Conservation (phyloP, 2,329 filamentous ascomycete species). For the Penicillium occitanis region DNA sequence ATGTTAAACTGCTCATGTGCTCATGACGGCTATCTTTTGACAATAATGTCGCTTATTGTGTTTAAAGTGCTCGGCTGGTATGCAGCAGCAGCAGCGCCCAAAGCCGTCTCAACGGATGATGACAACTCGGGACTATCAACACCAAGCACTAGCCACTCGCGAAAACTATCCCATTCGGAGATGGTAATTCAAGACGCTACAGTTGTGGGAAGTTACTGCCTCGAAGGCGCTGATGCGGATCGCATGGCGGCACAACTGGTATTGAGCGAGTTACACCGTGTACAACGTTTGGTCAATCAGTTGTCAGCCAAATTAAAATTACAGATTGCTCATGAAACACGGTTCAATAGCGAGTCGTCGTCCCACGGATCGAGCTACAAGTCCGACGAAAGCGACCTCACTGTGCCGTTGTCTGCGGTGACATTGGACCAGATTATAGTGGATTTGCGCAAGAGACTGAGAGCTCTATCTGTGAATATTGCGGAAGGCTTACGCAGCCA, state of each 20-base stretch:
- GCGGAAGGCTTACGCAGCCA: background rate
- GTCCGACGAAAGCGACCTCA: background rate
- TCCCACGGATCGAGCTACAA: background rate
- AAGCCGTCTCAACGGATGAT: background rate
- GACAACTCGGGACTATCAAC: slow-evolving; percentile 5
- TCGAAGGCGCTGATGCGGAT: slow-evolving; percentile 26
- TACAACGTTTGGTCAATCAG: slow-evolving; percentile 33
- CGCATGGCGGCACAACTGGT: slow-evolving; percentile 37
- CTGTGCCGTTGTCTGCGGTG: background rate
- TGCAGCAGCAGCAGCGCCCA: slow-evolving; percentile 25
- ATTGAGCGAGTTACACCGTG: slow-evolving; percentile 39
- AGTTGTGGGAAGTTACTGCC: slow-evolving; percentile 19
- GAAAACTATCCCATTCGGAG: background rate
- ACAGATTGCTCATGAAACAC: slow-evolving; percentile 9
- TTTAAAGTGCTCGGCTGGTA: slow-evolving; percentile 39
- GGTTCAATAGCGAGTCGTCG: background rate
- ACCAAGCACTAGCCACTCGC: background rate
- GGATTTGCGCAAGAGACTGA: background rate
- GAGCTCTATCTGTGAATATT: background rate
- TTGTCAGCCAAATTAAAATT: slow-evolving; percentile 25
- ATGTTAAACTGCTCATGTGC: slow-evolving; percentile 39
- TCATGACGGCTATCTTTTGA: slow-evolving; percentile 35
- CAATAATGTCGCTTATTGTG: slow-evolving; percentile 34
- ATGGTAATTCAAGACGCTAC: background rate
- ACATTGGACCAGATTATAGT: background rate